Base-by-base conservation (phyloP, 805 yeast genomes). In the Sporopachydermia lactativora region DNA sequence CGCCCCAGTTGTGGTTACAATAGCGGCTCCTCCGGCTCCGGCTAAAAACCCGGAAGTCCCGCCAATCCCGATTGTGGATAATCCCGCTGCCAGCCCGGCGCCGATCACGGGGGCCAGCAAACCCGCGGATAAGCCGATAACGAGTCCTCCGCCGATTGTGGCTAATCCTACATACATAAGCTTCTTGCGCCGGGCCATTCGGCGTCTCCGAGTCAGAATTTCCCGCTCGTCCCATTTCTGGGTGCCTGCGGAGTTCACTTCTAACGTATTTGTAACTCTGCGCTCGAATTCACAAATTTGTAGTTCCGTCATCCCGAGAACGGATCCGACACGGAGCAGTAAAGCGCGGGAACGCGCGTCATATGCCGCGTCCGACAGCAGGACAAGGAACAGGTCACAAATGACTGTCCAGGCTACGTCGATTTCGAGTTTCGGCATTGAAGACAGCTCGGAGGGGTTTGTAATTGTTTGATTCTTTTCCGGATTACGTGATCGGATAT, bases 21-120 rank as follows among this genome's bases (percentile, higher is more conserved):
- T 71, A 0, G 96, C 85, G 4, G 96, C 83, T 39, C 99, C 98
- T 24, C 95, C 98, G 2, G 89, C 83, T 40, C 98, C 97, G 0
- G 96, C 96, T 19, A 92, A 64, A 49, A 92, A 92, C 1, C 94
- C 84, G 13, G 85, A 61, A 0, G 97, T 85, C n/a, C 99, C 97
- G 1, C 83, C 68, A 16, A 94, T 81, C 19, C 99, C 99, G 16
- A 89, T 75, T 0, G 98, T 92, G 1, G 96, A 79, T 35, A 92
- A 65, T 13, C 97, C 99, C 3, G 97, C 97, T 2, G 97, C 98
- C 18, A 92, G 54, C 52, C 99, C 99, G 1, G 97, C 97, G 39
- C 97, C 97, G 52, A 92, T 94, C 2, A 94, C 95, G 0, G 99
- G 99, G 0, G 98, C 98, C 37, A 92, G 62, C 36, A 92, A 60